These are phyloP conservation scores for Trametes versicolor DNA, from an alignment of 1,284 basidiomycete genomes.

Conservation along the genomic window DNA sequence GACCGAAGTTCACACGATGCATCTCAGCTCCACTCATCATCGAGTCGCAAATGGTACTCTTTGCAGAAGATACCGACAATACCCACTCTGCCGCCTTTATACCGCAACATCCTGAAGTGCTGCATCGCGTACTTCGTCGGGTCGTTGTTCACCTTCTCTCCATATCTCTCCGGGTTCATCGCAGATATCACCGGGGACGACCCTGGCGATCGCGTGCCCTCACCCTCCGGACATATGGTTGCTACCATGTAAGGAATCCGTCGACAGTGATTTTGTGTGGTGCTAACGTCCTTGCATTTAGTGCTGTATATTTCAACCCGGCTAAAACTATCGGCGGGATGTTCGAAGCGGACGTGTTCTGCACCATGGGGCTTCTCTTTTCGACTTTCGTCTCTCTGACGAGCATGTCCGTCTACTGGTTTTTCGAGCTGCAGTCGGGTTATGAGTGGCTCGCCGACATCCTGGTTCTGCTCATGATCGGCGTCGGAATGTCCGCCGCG, in stretches of 20 bases:
- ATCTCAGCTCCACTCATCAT: neutral
- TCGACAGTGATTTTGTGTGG: neutral
- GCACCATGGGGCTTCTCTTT: conserved; percentile 77
- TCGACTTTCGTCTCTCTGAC: conserved; percentile 79
- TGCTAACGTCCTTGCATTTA: conserved; percentile 40
- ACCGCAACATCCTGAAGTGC: conserved; percentile 86
- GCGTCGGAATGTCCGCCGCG: conserved; percentile 81
- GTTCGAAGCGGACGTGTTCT: conserved; percentile 89
- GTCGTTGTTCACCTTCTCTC: conserved; percentile 93
- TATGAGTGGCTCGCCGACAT: conserved; percentile 76
- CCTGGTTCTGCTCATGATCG: conserved; percentile 83
- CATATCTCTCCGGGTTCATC: conserved; percentile 71
- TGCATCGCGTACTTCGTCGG: conserved; percentile 90
- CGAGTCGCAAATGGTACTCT: conserved; percentile 10
- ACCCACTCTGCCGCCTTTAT: conserved; percentile 29
- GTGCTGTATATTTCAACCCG: conserved; percentile 84
- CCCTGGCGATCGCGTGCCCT: conserved; percentile 64
- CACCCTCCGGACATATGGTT: conserved; percentile 88
- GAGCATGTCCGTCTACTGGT: conserved; percentile 82
- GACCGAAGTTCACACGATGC: neutral
- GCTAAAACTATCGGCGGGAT: conserved; percentile 91
- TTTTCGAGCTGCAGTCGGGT: conserved; percentile 74
- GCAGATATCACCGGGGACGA: conserved; percentile 74
- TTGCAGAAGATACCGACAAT: conserved; percentile 18
- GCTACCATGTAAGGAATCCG: conserved; percentile 68